phyloP scores from a whole-genome alignment of 257 asterid species.

The Primulina huaijiensis region DNA sequence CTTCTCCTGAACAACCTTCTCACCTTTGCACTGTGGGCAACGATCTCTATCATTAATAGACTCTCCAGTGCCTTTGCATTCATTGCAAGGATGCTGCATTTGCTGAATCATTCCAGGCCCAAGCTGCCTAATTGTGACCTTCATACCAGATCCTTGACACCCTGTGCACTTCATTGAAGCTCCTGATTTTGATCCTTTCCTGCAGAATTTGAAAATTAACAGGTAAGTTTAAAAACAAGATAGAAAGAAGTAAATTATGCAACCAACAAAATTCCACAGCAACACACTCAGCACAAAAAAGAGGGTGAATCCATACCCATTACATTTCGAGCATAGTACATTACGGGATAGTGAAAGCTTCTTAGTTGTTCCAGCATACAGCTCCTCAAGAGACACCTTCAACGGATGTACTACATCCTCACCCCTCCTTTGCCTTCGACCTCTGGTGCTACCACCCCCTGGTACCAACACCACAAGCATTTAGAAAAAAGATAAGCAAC shows the following conservation, averaged over 20 bases:
- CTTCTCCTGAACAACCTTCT: constrained; percentile 61
- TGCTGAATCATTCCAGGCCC: constrained; percentile 74
- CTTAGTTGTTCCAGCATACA: constrained; percentile 51
- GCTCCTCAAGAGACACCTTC: constrained; percentile 66
- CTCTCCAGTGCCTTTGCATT: constrained; percentile 73
- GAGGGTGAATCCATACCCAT: constrained; percentile 39
- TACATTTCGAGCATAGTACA: constrained; percentile 62
- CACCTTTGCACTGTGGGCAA: constrained; percentile 69
- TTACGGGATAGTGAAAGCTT: constrained; percentile 65
- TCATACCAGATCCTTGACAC: constrained; percentile 71
- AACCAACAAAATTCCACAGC: neutral
- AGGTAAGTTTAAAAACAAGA: neutral
- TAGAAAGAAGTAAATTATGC: neutral
- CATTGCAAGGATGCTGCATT: constrained; percentile 73
- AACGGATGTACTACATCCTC: constrained; percentile 67
- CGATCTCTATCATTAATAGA: constrained; percentile 56
- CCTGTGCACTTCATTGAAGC: constrained; percentile 60
- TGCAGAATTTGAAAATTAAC: constrained; percentile 16
- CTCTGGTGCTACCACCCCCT: constrained; percentile 67
- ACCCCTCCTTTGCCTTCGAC: constrained; percentile 67
- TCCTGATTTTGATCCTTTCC: constrained; percentile 74
- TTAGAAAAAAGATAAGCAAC: neutral
- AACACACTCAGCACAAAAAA: neutral
- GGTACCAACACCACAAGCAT: constrained; percentile 13
- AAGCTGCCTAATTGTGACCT: constrained; percentile 59